Evolutionary conservation across 1,284 basidiomycete genomes (phyloP), one percentile per base, ranked within the genome.

Genomic region (Ustilago crameri): DNA sequence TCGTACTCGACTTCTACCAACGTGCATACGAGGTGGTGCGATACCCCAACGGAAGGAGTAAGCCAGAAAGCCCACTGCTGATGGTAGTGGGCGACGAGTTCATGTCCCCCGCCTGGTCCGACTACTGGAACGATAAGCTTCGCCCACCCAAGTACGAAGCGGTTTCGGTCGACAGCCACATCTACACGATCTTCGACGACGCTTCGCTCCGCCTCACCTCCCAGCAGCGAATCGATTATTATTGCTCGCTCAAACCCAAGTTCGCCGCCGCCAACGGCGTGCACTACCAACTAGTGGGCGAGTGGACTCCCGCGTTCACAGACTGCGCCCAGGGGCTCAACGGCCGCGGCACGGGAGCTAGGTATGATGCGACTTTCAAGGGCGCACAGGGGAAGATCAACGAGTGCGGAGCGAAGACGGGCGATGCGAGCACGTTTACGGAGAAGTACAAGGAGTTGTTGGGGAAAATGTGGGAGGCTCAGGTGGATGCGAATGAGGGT

Each of bases 251-350:
- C 23, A 75, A 81, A 50, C 40, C 52, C 24, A 67, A 74, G 42
- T 68, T 77, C 46, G 66, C 55, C 5, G 61, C 52, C 1, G 69
- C 77, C 3, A 75, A 79, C 54, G 45, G 49, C 20, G 60, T 79
- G 18, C 74, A 80, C 15, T 79, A 69, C 48, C 69, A 75, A 37
- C 30, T 84, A 14, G 58, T 83, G 18, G 83, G 81, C 32, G 83
- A 84, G 57, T 84, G 82, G 84, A 54, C 79, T 75, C 32, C 76
- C 9, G 92, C 92, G 0, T 85, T 88, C 53, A 94, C 89, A 9
- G 94, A 96, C 82, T 96, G 93, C 77, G 92, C 93, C 15, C 89
- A 85, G 74, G 93, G 89, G 87, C 85, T 92, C 9, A 91, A 91
- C 79, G 82, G 76, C 18, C 67, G 79, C 35, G 87, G 89, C 20